A percentile compares a stretch with the other conserved stretches of the same genome.
Evolutionary conservation across 257 asterid species (phyloP).

Genomic region (Lavandula angustifolia): DNA sequence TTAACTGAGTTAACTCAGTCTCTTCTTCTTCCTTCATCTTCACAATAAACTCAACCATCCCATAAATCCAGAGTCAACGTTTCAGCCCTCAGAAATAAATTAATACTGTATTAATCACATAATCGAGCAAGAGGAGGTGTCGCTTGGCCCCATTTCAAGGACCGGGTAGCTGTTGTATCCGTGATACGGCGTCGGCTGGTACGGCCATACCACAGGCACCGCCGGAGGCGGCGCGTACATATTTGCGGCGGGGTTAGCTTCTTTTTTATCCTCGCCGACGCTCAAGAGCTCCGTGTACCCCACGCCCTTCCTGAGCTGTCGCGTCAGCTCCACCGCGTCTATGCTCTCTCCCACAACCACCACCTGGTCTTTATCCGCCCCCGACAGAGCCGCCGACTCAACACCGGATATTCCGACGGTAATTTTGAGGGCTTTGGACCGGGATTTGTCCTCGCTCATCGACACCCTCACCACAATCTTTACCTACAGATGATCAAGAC

Average conservation of each 20-base stretch:
- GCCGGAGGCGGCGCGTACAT: constrained; percentile 7
- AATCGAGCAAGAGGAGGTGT: constrained; percentile 33
- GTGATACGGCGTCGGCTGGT: background rate
- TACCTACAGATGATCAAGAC: constrained; percentile 39
- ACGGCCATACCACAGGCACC: constrained; percentile 9
- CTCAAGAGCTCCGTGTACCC: constrained; percentile 51
- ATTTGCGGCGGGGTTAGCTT: background rate
- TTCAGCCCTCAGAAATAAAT: too few species aligned
- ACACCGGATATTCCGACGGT: constrained; percentile 50
- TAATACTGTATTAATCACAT: too few species aligned
- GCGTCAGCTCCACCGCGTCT: constrained; percentile 53
- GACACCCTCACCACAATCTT: constrained; percentile 54
- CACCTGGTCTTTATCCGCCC: constrained; percentile 42
- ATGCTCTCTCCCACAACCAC: constrained; percentile 61
- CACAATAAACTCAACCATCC: too few species aligned
- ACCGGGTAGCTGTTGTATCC: background rate
- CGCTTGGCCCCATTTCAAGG: background rate
- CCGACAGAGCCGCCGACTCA: constrained; percentile 47
- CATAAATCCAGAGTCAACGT: too few species aligned
- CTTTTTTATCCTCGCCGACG: constrained; percentile 44
- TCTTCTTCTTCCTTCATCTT: too few species aligned
- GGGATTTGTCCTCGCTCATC: constrained; percentile 43
- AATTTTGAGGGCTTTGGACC: constrained; percentile 46
- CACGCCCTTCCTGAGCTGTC: constrained; percentile 50
- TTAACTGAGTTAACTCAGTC: too few species aligned